Base-by-base conservation (phyloP, 1,139 yeast species). In the Saccharomyces hybrid region DNA sequence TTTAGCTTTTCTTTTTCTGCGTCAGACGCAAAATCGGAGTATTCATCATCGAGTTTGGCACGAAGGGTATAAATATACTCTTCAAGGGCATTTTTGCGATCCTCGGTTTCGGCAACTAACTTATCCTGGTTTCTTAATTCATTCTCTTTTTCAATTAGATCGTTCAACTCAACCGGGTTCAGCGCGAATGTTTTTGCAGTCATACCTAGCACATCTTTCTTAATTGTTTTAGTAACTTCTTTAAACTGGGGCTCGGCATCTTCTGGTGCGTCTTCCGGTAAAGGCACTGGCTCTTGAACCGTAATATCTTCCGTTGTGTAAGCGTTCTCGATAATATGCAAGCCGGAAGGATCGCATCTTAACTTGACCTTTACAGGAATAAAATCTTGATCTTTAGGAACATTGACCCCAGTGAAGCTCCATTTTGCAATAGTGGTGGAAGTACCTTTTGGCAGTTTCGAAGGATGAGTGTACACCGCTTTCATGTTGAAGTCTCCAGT, bases 41-140 rank as follows among this genome's bases (percentile, higher is more conserved):
- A 93, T 70, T 85, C 85, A 56, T 90, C 99, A 58, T 91, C 97
- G 70, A 95, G 81, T 79, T 95, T 93, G 72, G 96, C 96, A 79
- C 99, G 88, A 75, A 93, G 84, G 68, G 89, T 96, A 78, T 93
- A 93, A 70, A 95, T 93, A 82, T 93, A 93, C 79, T 93, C 99
- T 80, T 93, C 99, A 61, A 95, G 82, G 63, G 97, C 95, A 74
- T 93, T 93, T 88, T 93, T 93, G 76, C 91, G 89, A 78, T 93
- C 98, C 79, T 93, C 99, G 63, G 99, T 95, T 78, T 93, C 98
- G 65, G 96, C 96, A 63, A 93, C 97, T 67, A 93, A 84, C 79
- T 90, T 93, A 77, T 95, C 99, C 71, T 86, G 91, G 72, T 89
- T 82, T 62, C 82, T 80, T 84, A 93, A 77, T 71, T 87, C 80